phyloP scores from a whole-genome alignment of 148 eudicot genomes.

The Simmondsia chinensis region DNA sequence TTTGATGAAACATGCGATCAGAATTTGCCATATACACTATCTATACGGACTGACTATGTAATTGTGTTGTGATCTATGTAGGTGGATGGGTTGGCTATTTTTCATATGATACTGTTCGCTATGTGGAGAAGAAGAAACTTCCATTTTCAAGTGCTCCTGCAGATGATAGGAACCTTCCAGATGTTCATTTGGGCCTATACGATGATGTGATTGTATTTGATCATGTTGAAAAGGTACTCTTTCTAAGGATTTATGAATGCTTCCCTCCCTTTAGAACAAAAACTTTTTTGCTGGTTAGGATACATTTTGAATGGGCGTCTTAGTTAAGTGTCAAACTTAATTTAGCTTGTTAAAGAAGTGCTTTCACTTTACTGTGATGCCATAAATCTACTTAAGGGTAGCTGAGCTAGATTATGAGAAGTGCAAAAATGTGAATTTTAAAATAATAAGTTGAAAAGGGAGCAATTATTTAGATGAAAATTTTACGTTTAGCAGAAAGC shows the following conservation, averaged over 20 bases:
- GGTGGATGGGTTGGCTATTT: constrained; percentile 99
- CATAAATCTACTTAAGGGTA: too few relatives aligned
- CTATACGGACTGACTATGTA: background rate
- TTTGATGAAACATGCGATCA: background rate
- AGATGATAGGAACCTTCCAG: constrained; percentile 85
- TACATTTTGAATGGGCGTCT: background rate
- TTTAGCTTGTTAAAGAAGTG: too few relatives aligned
- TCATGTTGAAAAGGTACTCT: constrained; percentile 79
- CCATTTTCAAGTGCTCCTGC: constrained; percentile 57
- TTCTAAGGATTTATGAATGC: background rate
- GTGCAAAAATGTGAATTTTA: too few relatives aligned
- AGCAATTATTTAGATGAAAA: too few relatives aligned
- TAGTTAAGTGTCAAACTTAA: too few relatives aligned
- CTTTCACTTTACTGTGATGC: too few relatives aligned
- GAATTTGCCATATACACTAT: too few relatives aligned
- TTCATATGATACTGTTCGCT: constrained; percentile 74
- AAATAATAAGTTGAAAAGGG: too few relatives aligned
- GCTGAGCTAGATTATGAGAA: too few relatives aligned
- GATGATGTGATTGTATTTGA: constrained; percentile 95
- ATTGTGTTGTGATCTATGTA: constrained; percentile 10
- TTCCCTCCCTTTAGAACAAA: background rate
- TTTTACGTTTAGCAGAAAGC: too few relatives aligned
- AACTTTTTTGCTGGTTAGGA: background rate
- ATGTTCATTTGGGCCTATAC: constrained; percentile 76
- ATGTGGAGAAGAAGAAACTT: constrained; percentile 62